Conservation (phyloP, 352 stramenopile genomes). For the Phytopythium ostracodes region DNA sequence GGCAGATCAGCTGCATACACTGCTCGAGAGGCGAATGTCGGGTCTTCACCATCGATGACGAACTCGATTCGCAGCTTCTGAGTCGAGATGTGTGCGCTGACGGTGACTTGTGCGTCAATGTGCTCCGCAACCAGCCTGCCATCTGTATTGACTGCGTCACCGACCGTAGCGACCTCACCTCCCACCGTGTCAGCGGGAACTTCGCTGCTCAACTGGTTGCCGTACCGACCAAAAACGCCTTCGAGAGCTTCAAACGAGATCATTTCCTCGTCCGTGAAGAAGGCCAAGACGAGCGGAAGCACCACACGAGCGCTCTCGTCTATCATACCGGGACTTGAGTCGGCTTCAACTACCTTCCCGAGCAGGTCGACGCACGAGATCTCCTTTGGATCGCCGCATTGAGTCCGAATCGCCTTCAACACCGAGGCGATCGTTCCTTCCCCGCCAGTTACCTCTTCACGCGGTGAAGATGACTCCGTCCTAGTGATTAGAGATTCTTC, state of each 20-base stretch:
- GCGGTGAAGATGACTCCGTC: background rate
- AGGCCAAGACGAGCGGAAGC: background rate
- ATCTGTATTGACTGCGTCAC: background rate
- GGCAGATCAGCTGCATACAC: background rate
- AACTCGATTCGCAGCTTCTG: conserved; percentile 2
- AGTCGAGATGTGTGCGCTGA: background rate
- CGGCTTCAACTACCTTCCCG: background rate
- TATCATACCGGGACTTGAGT: background rate
- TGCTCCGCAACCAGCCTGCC: background rate
- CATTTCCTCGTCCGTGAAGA: background rate
- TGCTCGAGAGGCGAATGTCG: too few species aligned
- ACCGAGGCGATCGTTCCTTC: background rate
- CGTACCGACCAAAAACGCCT: background rate
- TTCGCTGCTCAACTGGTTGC: background rate
- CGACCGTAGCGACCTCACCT: background rate
- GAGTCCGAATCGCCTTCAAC: too few species aligned
- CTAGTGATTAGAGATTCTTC: background rate
- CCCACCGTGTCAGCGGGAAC: background rate
- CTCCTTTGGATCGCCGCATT: background rate
- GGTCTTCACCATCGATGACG: background rate
- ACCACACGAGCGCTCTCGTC: background rate
- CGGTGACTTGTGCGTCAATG: background rate
- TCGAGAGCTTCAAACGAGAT: background rate
- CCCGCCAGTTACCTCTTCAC: background rate
- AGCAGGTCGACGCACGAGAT: background rate